Evolutionary conservation across 2,329 filamentous ascomycete genomes (phyloP).

Genomic region (Geosmithia morbida): DNA sequence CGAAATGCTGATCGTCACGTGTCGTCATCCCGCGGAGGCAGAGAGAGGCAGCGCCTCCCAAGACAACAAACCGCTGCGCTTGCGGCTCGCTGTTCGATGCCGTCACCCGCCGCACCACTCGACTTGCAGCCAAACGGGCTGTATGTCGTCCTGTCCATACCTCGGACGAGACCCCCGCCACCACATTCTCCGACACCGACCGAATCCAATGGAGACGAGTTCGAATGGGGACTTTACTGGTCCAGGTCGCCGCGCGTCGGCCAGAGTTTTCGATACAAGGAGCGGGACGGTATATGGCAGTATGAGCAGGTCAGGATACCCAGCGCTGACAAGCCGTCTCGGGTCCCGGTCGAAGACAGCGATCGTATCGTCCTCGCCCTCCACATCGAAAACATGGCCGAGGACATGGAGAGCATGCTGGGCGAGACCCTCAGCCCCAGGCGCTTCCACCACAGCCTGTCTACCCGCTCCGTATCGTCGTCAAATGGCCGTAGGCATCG

Average conservation of each 20-base stretch:
- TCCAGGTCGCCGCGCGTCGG: background rate
- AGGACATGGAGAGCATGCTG: background rate
- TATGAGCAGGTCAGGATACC: background rate
- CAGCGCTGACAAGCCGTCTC: background rate
- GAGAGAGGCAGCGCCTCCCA: background rate
- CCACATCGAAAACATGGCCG: conserved; percentile 2
- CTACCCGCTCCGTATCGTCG: background rate
- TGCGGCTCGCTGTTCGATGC: background rate
- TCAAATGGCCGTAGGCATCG: background rate
- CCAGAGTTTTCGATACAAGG: background rate
- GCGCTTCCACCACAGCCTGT: conserved; percentile 1
- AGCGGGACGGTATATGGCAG: background rate
- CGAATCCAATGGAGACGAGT: background rate
- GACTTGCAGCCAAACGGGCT: background rate
- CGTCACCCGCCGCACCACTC: background rate
- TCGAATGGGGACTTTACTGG: conserved; percentile 3
- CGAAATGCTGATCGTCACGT: background rate
- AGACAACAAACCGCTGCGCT: background rate
- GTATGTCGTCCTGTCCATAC: background rate
- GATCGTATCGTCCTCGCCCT: background rate
- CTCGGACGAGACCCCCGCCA: background rate
- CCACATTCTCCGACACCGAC: background rate
- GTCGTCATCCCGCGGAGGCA: background rate
- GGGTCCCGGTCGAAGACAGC: background rate
- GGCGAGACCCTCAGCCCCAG: background rate